These are phyloP conservation scores for Bryopsis sp. DNA, from an alignment of 139 green algal genomes.

Conservation along the genomic window DNA sequence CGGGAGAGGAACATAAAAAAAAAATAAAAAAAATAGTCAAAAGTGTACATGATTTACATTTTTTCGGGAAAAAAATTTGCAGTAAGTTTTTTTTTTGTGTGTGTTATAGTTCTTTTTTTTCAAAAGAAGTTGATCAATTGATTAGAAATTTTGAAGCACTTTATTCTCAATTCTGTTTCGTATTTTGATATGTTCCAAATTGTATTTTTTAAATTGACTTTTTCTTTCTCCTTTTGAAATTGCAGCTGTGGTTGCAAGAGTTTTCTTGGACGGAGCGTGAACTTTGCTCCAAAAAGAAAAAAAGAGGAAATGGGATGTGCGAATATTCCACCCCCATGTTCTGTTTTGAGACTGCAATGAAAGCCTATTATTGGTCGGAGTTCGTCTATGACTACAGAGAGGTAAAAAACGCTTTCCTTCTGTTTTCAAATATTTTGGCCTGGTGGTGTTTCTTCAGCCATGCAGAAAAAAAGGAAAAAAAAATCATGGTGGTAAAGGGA, in stretches of 20 bases:
- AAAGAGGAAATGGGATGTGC: conserved; percentile 12
- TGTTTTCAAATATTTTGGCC: neutral
- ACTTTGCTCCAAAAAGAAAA: neutral
- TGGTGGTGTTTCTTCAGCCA: too few relatives aligned
- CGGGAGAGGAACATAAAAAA: too few relatives aligned
- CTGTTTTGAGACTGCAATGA: conserved; percentile 19
- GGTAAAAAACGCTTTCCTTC: neutral
- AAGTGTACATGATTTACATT: neutral
- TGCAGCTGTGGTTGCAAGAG: conserved; percentile 15
- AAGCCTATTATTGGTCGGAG: conserved; percentile 9
- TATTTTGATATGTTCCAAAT: neutral
- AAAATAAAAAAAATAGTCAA: too few relatives aligned
- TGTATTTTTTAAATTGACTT: neutral
- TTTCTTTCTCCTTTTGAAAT: neutral
- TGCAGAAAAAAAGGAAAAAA: too few relatives aligned
- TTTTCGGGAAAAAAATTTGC: neutral
- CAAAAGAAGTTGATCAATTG: too few relatives aligned
- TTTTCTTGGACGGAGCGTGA: conserved; percentile 16
- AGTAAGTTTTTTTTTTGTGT: neutral
- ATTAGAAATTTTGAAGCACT: too few relatives aligned
- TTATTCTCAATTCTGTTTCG: too few relatives aligned
- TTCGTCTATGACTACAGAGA: conserved; percentile 18
- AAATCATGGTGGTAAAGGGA: too few relatives aligned
- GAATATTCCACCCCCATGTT: conserved; percentile 3
- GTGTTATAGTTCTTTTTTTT: neutral